Conservation (phyloP, 805 yeast genomes). For the baker's yeast (Saccharomyces cerevisiae) region DNA sequence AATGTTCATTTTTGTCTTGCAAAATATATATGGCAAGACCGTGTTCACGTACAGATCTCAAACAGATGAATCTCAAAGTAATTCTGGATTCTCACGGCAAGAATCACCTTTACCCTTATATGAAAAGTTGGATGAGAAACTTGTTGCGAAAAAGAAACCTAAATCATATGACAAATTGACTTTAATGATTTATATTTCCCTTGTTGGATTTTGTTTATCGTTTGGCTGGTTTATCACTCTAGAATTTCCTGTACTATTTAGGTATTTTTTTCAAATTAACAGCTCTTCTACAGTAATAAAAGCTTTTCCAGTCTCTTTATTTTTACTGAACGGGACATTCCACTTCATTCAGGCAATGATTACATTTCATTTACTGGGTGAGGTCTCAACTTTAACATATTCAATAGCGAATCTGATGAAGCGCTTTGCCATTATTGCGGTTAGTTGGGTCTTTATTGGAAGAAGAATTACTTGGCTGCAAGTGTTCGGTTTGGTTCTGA, state of each 20-base stretch:
- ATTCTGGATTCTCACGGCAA: conserved; percentile 6
- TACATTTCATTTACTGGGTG: conserved; percentile 73
- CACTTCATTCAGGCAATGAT: conserved; percentile 75
- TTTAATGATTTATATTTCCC: conserved; percentile 69
- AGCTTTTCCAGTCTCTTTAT: conserved; percentile 39
- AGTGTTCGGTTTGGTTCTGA: conserved; percentile 41
- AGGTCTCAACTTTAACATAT: conserved; percentile 75
- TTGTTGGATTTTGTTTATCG: conserved; percentile 61
- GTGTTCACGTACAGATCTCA: conserved; percentile 46
- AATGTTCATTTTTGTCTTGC: conserved; percentile 70
- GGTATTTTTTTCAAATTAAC: conserved; percentile 12
- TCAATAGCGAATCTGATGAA: conserved; percentile 84
- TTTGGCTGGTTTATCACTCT: conserved; percentile 63
- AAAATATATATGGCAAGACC: conserved; percentile 79
- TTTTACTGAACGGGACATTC: conserved; percentile 60
- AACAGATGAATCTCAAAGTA: neutral
- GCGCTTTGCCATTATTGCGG: conserved; percentile 73
- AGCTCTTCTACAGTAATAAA: conserved; percentile 18
- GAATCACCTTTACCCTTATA: conserved; percentile 18
- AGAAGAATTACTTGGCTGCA: conserved; percentile 41
- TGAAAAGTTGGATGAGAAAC: conserved; percentile 3
- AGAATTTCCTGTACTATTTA: conserved; percentile 41
- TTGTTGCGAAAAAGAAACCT: neutral
- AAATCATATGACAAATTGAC: conserved; percentile 70
- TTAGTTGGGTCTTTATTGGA: conserved; percentile 62